Evolutionary conservation across 495 filamentous ascomycete genomes (phyloP).

Genomic region (Penicillium macrosclerotiorum): DNA sequence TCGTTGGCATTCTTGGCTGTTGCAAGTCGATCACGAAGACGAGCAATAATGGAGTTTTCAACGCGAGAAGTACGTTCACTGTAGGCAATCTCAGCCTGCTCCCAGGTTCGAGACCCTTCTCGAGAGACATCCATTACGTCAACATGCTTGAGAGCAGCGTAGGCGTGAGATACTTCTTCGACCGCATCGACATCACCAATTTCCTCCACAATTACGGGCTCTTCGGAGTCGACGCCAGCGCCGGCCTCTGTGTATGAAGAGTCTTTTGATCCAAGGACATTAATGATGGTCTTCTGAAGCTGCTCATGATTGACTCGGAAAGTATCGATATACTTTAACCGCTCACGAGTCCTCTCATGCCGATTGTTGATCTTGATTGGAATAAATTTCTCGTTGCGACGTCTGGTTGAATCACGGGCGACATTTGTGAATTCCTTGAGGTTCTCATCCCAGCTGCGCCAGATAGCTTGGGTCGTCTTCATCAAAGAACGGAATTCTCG

Average conservation of each 20-base stretch:
- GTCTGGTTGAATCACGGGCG: constrained; percentile 86
- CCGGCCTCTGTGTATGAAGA: constrained; percentile 44
- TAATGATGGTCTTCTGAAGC: constrained; percentile 90
- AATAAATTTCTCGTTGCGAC: constrained; percentile 94
- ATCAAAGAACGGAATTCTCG: constrained; percentile 84
- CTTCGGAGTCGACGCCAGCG: constrained; percentile 48
- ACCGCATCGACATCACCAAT: constrained; percentile 98
- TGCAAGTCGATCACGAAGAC: constrained; percentile 86
- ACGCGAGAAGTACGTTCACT: constrained; percentile 95
- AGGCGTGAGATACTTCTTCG: constrained; percentile 91
- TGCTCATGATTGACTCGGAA: constrained; percentile 98
- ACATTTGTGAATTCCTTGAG: constrained; percentile 97
- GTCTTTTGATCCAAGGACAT: constrained; percentile 77
- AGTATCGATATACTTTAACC: constrained; percentile 86
- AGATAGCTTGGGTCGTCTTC: constrained; percentile 79
- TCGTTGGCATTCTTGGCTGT: constrained; percentile 96
- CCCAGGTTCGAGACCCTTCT: constrained; percentile 87
- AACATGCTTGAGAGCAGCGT: constrained; percentile 86
- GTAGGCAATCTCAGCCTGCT: constrained; percentile 87
- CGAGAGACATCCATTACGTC: constrained; percentile 89
- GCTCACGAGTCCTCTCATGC: constrained; percentile 81
- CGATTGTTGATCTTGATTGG: constrained; percentile 89
- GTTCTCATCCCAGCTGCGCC: constrained; percentile 89
- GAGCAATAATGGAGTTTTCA: constrained; percentile 97
- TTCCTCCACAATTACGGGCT: constrained; percentile 77